These are phyloP conservation scores for Fusarium equiseti DNA, from an alignment of 2,329 filamentous ascomycete genomes.

Conservation along the genomic window DNA sequence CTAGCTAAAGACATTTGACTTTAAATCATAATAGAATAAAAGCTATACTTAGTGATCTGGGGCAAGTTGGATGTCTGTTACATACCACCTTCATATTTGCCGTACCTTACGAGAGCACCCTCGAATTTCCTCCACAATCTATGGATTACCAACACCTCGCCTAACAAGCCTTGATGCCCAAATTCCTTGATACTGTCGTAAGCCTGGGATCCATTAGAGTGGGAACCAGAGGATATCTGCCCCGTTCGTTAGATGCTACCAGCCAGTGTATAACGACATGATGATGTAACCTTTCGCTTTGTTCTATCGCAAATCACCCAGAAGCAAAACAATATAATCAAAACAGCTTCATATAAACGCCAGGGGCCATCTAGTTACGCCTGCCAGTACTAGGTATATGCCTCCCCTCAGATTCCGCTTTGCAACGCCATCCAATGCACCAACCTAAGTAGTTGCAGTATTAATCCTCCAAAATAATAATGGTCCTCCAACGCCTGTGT, in stretches of 20 bases:
- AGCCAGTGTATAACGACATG: slow-evolving; percentile 10
- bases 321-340: not conserved
- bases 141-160: not conserved
- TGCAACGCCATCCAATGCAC: slow-evolving; percentile 37
- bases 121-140: not conserved
- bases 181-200: slow-evolving; percentile 10
- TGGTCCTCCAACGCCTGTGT: slow-evolving; percentile 32
- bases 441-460: slow-evolving; percentile 15
- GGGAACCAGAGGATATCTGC: slow-evolving; percentile 13
- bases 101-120: not conserved
- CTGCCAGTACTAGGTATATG: slow-evolving; percentile 1
- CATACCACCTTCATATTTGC: not conserved
- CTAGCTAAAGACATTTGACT: not conserved
- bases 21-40: not conserved
- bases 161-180: slow-evolving; percentile 5
- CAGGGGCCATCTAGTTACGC: slow-evolving; percentile 7
- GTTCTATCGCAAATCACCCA: slow-evolving; percentile 1
- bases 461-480: slow-evolving; percentile 27
- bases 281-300: slow-evolving; percentile 24
- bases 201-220: slow-evolving; percentile 10
- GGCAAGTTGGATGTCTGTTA: not conserved
- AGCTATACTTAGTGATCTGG: not conserved
- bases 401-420: slow-evolving; percentile 6
- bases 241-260: slow-evolving; percentile 5
- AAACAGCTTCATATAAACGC: slow-evolving; percentile 20